Percentiles rank a stretch among this genome's conserved stretches.
Conservation (phyloP, 2,329 filamentous ascomycete species). For the Verticillium klebahnii region DNA sequence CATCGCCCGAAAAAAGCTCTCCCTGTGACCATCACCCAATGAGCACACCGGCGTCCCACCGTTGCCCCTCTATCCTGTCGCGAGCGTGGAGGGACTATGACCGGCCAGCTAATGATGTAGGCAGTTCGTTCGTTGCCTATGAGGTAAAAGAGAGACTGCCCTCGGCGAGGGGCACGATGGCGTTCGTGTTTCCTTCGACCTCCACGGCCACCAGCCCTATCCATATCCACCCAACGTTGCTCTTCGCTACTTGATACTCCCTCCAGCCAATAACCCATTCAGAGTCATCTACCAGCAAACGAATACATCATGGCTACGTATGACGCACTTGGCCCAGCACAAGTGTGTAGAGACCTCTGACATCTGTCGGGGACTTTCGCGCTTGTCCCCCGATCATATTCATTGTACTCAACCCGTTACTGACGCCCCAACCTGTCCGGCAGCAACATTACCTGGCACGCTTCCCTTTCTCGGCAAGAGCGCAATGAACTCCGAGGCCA, state of each 20-base stretch:
- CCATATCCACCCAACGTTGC: neutral
- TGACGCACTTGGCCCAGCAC: neutral
- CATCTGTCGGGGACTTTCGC: neutral
- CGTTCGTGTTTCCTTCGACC: neutral
- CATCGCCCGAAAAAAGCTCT: neutral
- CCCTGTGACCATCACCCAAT: neutral
- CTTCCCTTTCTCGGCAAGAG: conserved; percentile 73
- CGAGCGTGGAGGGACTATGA: neutral
- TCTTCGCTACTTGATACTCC: neutral
- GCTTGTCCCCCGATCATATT: neutral
- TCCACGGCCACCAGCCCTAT: neutral
- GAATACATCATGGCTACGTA: conserved; percentile 1
- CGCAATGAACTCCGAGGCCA: conserved; percentile 74
- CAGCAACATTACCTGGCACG: conserved; percentile 90
- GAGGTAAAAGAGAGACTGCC: neutral
- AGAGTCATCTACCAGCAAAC: neutral
- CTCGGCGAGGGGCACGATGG: neutral
- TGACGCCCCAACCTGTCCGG: neutral
- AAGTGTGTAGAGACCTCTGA: neutral
- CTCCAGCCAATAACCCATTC: neutral
- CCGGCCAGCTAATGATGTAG: neutral
- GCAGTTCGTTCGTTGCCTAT: neutral
- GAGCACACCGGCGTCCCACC: neutral
- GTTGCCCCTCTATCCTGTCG: neutral
- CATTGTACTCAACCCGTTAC: neutral